Conservation (phyloP, 164 flowering plant species). For the Saururus chinensis region DNA sequence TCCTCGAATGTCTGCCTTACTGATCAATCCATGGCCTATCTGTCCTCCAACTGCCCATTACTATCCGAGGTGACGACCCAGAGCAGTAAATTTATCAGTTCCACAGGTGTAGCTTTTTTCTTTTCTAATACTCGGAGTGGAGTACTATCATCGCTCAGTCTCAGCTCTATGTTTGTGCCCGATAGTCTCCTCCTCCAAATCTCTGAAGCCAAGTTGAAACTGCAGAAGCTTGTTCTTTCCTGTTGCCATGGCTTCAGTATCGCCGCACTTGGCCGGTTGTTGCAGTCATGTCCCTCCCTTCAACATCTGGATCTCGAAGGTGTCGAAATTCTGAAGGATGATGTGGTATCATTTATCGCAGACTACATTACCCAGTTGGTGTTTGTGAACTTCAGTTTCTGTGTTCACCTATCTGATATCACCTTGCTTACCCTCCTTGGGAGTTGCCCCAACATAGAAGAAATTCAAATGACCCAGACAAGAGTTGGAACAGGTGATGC, state of each 20-base stretch:
- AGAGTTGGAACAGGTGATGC: constrained; percentile 21
- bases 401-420: constrained; percentile 21
- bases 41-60: constrained; percentile 27
- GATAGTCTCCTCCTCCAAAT: constrained; percentile 32
- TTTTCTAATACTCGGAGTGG: constrained; percentile 10
- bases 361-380: constrained; percentile 15
- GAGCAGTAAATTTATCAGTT: constrained; percentile 31
- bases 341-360: constrained; percentile 16
- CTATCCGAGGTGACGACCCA: constrained; percentile 26
- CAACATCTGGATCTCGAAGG: constrained; percentile 21
- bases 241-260: constrained; percentile 23
- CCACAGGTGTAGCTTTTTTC: constrained; percentile 18
- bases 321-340: constrained; percentile 29
- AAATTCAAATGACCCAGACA: constrained; percentile 40
- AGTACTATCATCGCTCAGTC: constrained; percentile 23
- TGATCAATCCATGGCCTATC: constrained; percentile 25
- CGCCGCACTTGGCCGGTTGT: constrained; percentile 21
- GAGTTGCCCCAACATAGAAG: constrained; percentile 23
- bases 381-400: constrained; percentile 30
- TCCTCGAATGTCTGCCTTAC: constrained; percentile 41
- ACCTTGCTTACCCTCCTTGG: constrained; percentile 24
- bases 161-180: constrained; percentile 26
- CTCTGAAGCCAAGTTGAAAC: constrained; percentile 27
- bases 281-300: constrained; percentile 14
- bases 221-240: constrained; percentile 25